Evolutionary conservation across 331 rosid genomes (phyloP), one percentile per base, ranked within the genome.

Genomic region (Arachis monticola): DNA sequence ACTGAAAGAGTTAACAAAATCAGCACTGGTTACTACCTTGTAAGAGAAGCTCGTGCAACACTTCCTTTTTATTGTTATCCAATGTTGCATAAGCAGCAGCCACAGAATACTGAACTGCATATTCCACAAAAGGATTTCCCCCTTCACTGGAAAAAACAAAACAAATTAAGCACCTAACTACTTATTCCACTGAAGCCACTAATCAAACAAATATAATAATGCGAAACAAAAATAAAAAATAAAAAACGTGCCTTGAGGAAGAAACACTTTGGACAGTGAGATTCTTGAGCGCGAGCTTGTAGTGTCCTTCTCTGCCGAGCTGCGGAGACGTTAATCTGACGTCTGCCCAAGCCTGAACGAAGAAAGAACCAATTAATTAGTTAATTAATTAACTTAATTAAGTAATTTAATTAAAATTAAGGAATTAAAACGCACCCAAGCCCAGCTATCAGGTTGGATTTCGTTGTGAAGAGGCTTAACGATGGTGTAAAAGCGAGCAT

Each of bases 41-140:
- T 77, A 88, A 72, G 55, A 94, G 90, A 45, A 94, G 86, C 73
- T 88, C 86, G 67, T 88, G 88, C 50, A 94, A 75, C 7, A 57
- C 70, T 8, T 90, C 89, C 77, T 79, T 82, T 83, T 86, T 86
- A 80, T 70, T 76, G 47, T 90, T 65, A 82, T 87, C 96, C 64
- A 83, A 52, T 5, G 86, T 83, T n/a, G 97, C 92, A 79, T 76
- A 74, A 3, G 97, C 99, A 32, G 97, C 93, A 65, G 99, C 97
- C 30, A 92, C 96, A 68, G 92, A 83, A 67, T 92, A 94, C 64
- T 86, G 96, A 84, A 94, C 87, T 30, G 97, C 97, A 79, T 86
- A 89, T 75, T 94, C 97, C 61, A 94, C 97, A 83, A 94, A 94
- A 67, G 99, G 97, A 83, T 94, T 94, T 45, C 92, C 78, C 4